Percentiles rank a stretch among this genome's conserved stretches.
phyloP scores from a whole-genome alignment of 1,139 yeast species.

The Hyphopichia pseudoburtonii region DNA sequence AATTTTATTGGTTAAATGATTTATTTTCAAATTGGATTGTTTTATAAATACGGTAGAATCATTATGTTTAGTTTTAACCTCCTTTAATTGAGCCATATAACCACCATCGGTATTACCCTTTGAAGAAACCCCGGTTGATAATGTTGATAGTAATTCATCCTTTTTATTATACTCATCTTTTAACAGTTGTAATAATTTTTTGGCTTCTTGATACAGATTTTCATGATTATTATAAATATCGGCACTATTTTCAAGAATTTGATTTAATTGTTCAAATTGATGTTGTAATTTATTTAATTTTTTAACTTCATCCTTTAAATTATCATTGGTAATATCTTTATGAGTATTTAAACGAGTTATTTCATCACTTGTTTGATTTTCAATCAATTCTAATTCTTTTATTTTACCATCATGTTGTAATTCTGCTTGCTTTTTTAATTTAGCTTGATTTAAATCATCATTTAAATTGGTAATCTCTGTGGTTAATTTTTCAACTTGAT shows the following conservation, averaged over 20 bases:
- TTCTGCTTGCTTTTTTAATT: constrained; percentile 57
- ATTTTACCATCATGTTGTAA: constrained; percentile 61
- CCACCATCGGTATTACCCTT: constrained; percentile 79
- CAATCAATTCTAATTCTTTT: constrained; percentile 58
- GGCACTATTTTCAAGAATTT: constrained; percentile 28
- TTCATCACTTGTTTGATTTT: constrained; percentile 60
- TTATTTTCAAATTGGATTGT: constrained; percentile 59
- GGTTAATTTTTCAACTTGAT: constrained; percentile 42
- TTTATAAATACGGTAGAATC: constrained; percentile 57
- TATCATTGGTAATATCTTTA: constrained; percentile 56
- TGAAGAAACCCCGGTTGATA: constrained; percentile 89
- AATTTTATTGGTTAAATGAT: constrained; percentile 57
- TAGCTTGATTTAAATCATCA: constrained; percentile 60
- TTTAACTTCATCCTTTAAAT: constrained; percentile 48
- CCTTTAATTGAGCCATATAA: constrained; percentile 70
- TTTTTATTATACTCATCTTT: constrained; percentile 57
- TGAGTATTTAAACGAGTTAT: constrained; percentile 69
- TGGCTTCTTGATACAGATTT: constrained; percentile 42
- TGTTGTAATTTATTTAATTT: constrained; percentile 16
- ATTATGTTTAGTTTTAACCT: constrained; percentile 58
- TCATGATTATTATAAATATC: constrained; percentile 29
- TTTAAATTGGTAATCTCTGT: constrained; percentile 60
- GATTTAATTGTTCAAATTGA: constrained; percentile 17
- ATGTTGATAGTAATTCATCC: constrained; percentile 78
- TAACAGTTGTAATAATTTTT: constrained; percentile 39